Evolutionary conservation across 2,329 filamentous ascomycete species (phyloP).

Genomic region (Ramichloridium luteum): DNA sequence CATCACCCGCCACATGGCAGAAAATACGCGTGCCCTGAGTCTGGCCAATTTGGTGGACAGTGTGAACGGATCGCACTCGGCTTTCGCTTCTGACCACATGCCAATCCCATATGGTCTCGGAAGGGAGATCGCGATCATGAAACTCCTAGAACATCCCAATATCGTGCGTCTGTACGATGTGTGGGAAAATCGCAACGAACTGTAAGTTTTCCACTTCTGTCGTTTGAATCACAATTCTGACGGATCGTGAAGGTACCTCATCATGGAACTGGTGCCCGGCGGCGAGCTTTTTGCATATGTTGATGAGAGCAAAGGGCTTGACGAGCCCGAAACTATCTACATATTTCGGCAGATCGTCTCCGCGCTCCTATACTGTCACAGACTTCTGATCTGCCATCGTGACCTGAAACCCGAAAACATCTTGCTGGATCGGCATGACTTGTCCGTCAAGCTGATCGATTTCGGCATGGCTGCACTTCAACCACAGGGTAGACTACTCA

Average conservation of each 20-base stretch:
- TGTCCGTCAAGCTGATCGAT: conserved; percentile 84
- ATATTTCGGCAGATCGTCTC: conserved; percentile 91
- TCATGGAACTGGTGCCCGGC: conserved; percentile 81
- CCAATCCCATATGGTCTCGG: conserved; percentile 67
- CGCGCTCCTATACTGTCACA: conserved; percentile 83
- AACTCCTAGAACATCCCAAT: conserved; percentile 86
- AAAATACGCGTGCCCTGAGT: conserved; percentile 73
- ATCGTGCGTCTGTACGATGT: conserved; percentile 93
- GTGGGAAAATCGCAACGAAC: conserved; percentile 91
- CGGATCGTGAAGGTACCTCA: conserved; percentile 57
- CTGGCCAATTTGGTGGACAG: conserved; percentile 70
- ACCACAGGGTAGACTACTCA: conserved; percentile 62
- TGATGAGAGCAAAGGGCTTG: conserved; percentile 56
- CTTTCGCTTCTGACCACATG: conserved; percentile 18
- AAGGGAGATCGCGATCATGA: conserved; percentile 92
- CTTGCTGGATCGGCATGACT: conserved; percentile 56
- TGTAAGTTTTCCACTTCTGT: conserved; percentile 46
- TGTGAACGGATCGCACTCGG: conserved; percentile 35
- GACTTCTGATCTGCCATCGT: conserved; percentile 88
- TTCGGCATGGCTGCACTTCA: conserved; percentile 97
- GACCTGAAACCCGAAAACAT: conserved; percentile 98
- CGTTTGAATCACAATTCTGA: conserved; percentile 13
- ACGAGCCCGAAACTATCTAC: conserved; percentile 67
- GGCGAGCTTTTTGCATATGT: conserved; percentile 84
- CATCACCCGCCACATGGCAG: conserved; percentile 66